Conservation (phyloP, 306 rosid genomes). For the Glycine latifolia region DNA sequence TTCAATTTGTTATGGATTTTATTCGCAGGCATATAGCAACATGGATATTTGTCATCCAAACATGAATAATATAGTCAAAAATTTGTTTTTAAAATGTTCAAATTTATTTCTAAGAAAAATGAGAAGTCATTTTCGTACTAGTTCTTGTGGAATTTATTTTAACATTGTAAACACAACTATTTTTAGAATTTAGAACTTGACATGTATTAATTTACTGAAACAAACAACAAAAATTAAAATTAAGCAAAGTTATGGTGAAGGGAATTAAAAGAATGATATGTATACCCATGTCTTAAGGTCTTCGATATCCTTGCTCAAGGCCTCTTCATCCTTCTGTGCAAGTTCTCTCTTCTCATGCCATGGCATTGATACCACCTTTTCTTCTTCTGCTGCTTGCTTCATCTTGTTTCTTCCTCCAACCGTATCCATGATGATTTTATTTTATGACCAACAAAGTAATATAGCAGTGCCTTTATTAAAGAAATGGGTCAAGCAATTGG, state of each 20-base stretch:
- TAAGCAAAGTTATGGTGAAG: no score
- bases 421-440: no score
- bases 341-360: no score
- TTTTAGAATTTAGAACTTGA: neutral
- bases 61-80: neutral
- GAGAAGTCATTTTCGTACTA: neutral
- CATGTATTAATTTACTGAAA: neutral
- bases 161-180: neutral
- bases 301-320: slow-evolving; percentile 39
- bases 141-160: slow-evolving; percentile 42
- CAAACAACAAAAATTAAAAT: neutral
- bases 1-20: no score
- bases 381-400: no score
- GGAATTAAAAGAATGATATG: neutral
- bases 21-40: no score
- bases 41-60: neutral
- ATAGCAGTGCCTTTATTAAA: neutral
- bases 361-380: no score
- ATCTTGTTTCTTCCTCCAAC: no score
- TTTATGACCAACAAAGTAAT: no score
- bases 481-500: neutral
- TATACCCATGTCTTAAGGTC: slow-evolving; percentile 50
- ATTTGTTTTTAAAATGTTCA: neutral
- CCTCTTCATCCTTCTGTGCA: slow-evolving; percentile 44
- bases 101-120: neutral